phyloP scores from a whole-genome alignment of 768 basidiomycete genomes.

The Macrolepiota fuliginosa region DNA sequence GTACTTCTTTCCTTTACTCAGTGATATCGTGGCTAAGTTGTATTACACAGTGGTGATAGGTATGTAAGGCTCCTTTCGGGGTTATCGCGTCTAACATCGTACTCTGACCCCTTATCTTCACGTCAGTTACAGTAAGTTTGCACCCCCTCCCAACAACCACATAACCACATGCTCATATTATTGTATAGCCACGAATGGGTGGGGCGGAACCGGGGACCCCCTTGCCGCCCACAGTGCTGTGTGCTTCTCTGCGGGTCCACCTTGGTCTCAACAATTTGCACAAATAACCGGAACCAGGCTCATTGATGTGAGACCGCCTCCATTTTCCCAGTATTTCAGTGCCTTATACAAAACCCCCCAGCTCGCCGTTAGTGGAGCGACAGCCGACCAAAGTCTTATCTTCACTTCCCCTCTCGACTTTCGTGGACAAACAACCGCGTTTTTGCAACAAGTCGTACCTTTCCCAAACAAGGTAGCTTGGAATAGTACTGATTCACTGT shows the following conservation, averaged over 20 bases:
- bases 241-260: conserved; percentile 21
- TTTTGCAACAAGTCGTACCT: conserved; percentile 17
- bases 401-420: conserved; percentile 22
- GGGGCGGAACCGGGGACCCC: conserved; percentile 19
- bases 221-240: conserved; percentile 13
- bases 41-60: conserved; percentile 2
- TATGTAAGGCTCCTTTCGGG: neutral
- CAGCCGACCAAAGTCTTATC: conserved; percentile 17
- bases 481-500: conserved; percentile 18
- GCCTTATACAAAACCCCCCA: neutral
- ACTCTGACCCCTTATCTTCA: neutral
- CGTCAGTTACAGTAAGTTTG: conserved; percentile 1
- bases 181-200: conserved; percentile 18
- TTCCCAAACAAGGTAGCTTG: conserved; percentile 18
- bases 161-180: neutral
- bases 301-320: conserved; percentile 13
- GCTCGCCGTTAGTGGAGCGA: conserved; percentile 22
- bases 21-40: neutral
- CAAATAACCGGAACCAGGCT: conserved; percentile 16
- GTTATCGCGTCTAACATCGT: neutral
- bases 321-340: neutral
- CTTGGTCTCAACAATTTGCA: conserved; percentile 20
- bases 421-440: conserved; percentile 19
- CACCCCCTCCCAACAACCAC: too few species aligned
- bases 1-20: neutral